Conservation (phyloP, 208 protist genomes). For the Trypanosoma melophagium region DNA sequence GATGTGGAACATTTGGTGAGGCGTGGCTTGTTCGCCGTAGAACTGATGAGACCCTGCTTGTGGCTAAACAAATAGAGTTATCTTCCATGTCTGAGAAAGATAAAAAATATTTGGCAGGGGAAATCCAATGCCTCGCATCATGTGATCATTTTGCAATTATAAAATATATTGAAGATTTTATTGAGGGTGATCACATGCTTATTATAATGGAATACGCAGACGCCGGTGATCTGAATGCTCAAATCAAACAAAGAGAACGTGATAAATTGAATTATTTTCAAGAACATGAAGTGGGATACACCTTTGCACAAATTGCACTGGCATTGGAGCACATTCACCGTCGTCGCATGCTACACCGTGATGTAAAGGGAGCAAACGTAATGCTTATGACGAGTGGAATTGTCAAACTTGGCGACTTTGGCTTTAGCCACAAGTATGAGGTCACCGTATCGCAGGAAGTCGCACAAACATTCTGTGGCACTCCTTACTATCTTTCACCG, state of each 20-base stretch:
- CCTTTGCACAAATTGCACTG: slow-evolving; percentile 76
- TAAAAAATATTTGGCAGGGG: slow-evolving; percentile 61
- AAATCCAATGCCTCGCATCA: slow-evolving; percentile 70
- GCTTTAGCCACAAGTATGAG: slow-evolving; percentile 30
- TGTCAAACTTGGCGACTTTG: slow-evolving; percentile 53
- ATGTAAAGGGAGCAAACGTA: slow-evolving; percentile 46
- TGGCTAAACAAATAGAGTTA: slow-evolving; percentile 73
- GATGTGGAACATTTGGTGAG: slow-evolving; percentile 15
- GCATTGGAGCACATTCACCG: slow-evolving; percentile 51
- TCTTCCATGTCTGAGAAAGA: slow-evolving; percentile 75
- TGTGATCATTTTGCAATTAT: slow-evolving; percentile 84
- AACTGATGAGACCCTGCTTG: slow-evolving; percentile 55
- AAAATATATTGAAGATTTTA: slow-evolving; percentile 75
- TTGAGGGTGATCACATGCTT: slow-evolving; percentile 49
- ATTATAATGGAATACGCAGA: slow-evolving; percentile 85
- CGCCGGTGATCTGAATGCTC: slow-evolving; percentile 75
- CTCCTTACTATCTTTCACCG: slow-evolving; percentile 66
- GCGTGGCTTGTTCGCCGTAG: slow-evolving; percentile 28
- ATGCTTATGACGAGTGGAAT: slow-evolving; percentile 30
- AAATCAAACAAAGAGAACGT: slow-evolving; percentile 64
- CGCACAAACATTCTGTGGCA: slow-evolving; percentile 38
- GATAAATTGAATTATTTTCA: slow-evolving; percentile 35
- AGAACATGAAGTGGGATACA: slow-evolving; percentile 68
- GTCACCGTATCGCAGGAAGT: slow-evolving; percentile 27
- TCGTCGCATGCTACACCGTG: slow-evolving; percentile 37